Conservation (phyloP, 78 protist genomes). For the Isochrysis galbana region DNA sequence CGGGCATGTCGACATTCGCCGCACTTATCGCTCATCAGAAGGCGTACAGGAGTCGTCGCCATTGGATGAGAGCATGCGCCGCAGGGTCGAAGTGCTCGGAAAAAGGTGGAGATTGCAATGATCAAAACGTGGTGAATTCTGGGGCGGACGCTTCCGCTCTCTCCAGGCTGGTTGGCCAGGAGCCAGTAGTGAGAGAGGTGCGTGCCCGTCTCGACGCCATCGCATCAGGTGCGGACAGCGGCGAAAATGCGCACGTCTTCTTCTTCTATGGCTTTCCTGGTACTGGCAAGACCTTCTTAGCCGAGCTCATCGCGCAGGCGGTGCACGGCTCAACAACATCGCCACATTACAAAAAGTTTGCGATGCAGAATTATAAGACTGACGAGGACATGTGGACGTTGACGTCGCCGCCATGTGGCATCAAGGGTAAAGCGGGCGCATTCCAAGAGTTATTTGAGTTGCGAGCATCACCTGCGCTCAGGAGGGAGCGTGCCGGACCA, state of each 20-base stretch:
- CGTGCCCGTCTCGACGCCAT: neutral
- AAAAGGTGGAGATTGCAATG: no score
- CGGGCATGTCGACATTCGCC: neutral
- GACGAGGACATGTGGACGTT: conserved; percentile 8
- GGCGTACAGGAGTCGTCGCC: neutral
- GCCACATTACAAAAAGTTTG: neutral
- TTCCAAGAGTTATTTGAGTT: neutral
- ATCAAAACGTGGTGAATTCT: no score
- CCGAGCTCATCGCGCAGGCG: neutral
- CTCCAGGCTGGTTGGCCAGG: neutral
- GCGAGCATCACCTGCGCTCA: neutral
- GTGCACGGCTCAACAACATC: neutral
- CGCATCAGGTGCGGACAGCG: neutral
- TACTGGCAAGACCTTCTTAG: neutral
- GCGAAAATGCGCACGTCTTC: neutral
- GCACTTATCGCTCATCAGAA: neutral
- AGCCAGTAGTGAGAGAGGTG: neutral
- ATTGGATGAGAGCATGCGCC: neutral
- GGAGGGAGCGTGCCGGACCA: no score
- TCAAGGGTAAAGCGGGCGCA: conserved; percentile 11
- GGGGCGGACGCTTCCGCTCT: neutral
- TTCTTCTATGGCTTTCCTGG: conserved; percentile 27
- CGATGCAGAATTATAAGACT: conserved; percentile 10
- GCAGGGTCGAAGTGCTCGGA: neutral
- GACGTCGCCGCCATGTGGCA: conserved; percentile 3